Conservation (phyloP, 768 basidiomycete genomes). For the Phaffia australis region DNA sequence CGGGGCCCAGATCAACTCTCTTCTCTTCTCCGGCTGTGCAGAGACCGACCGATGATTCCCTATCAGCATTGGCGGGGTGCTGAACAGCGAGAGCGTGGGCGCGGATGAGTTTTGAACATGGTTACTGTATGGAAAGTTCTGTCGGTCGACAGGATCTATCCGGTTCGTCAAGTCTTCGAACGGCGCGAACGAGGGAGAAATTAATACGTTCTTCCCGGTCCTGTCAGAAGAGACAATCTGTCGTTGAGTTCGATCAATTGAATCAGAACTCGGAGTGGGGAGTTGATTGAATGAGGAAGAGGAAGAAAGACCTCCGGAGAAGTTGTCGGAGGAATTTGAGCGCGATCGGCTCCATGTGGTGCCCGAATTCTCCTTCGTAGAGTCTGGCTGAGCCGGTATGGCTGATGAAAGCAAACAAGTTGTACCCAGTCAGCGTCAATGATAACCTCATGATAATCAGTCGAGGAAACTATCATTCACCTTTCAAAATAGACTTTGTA, state of each 20-base stretch:
- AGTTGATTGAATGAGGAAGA: conserved; percentile 58
- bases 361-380: conserved; percentile 44
- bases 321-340: conserved; percentile 66
- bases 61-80: conserved; percentile 28
- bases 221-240: conserved; percentile 25
- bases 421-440: neutral
- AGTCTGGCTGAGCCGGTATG: neutral
- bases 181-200: conserved; percentile 49
- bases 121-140: conserved; percentile 55
- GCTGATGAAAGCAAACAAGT: too few species aligned
- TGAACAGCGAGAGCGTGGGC: conserved; percentile 57
- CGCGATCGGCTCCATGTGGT: conserved; percentile 44
- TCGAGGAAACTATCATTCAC: neutral
- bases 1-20: conserved; percentile 74
- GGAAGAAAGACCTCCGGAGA: conserved; percentile 43
- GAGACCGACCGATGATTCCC: conserved; percentile 21
- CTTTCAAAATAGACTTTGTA: too few species aligned
- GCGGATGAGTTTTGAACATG: conserved; percentile 80
- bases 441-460: neutral
- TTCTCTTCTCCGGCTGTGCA: conserved; percentile 51
- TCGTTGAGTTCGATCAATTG: conserved; percentile 55
- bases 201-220: conserved; percentile 32
- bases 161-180: conserved; percentile 40
- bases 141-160: conserved; percentile 35
- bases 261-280: conserved; percentile 71